Percentiles rank a stretch among this genome's conserved stretches.
Evolutionary conservation across 2,329 filamentous ascomycete genomes (phyloP).

Genomic region (Aspergillus sp.): DNA sequence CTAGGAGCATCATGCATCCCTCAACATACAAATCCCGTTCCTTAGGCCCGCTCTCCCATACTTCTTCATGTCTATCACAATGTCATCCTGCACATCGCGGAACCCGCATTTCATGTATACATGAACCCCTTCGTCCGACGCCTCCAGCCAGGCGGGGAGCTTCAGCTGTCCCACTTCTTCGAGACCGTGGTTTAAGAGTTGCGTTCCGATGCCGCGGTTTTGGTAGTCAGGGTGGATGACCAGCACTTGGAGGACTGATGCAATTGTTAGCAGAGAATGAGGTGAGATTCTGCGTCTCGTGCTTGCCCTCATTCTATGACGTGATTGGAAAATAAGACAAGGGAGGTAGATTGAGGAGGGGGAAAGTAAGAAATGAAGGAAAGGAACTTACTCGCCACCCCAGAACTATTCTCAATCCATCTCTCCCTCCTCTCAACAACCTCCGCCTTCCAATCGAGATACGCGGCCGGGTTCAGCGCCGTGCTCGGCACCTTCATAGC

Average conservation of each 20-base stretch:
- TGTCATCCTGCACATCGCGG: background rate
- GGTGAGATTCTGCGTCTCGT: too few species aligned
- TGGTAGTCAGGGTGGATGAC: conserved; percentile 2
- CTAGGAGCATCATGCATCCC: background rate
- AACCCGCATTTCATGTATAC: conserved; percentile 5
- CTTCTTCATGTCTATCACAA: background rate
- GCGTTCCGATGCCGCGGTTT: conserved; percentile 1
- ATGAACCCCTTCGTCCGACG: background rate
- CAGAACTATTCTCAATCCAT: background rate
- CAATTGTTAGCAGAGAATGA: background rate
- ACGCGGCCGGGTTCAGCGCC: background rate
- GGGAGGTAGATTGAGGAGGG: too few species aligned
- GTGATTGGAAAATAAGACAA: too few species aligned
- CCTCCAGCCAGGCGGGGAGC: conserved; percentile 2
- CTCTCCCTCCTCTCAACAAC: background rate
- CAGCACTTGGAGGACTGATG: conserved; percentile 5
- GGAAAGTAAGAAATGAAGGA: background rate
- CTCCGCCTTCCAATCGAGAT: background rate
- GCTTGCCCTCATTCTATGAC: too few species aligned
- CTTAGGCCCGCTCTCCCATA: background rate
- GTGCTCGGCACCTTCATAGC: background rate
- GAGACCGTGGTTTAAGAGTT: background rate
- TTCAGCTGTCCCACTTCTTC: background rate
- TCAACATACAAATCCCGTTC: background rate
- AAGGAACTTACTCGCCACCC: background rate